phyloP scores from a whole-genome alignment of 495 filamentous ascomycete species.

The Daldinia grandis region DNA sequence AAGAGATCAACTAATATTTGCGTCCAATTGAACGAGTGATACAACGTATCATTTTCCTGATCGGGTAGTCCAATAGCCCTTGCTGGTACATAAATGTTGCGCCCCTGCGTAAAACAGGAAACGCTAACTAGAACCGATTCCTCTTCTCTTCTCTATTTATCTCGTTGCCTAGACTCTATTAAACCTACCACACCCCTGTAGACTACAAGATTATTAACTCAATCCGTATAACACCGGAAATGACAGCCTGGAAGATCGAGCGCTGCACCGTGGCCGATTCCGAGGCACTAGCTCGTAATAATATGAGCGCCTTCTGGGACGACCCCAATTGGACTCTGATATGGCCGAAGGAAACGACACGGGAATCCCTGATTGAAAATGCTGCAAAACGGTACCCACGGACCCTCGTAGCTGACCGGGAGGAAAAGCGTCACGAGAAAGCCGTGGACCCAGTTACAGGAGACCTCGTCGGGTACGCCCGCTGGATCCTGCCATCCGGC shows the following conservation, averaged over 20 bases:
- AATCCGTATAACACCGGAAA: not conserved
- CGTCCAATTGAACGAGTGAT: not conserved
- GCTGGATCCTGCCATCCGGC: slow-evolving; percentile 40
- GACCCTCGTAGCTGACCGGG: slow-evolving; percentile 16
- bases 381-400: not conserved
- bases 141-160: not conserved
- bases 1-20: not conserved
- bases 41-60: not conserved
- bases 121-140: not conserved
- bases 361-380: not conserved
- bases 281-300: not conserved
- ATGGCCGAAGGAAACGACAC: not conserved
- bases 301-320: not conserved
- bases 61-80: not conserved
- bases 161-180: not conserved
- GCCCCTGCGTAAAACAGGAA: not conserved
- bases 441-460: slow-evolving; percentile 41
- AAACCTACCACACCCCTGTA: no score
- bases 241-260: not conserved
- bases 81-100: not conserved
- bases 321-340: not conserved
- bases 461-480: slow-evolving; percentile 43
- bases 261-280: not conserved
- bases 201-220: not conserved
- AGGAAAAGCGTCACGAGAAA: slow-evolving; percentile 43